phyloP scores from a whole-genome alignment of 331 rosid genomes.

The Malus hybrid region DNA sequence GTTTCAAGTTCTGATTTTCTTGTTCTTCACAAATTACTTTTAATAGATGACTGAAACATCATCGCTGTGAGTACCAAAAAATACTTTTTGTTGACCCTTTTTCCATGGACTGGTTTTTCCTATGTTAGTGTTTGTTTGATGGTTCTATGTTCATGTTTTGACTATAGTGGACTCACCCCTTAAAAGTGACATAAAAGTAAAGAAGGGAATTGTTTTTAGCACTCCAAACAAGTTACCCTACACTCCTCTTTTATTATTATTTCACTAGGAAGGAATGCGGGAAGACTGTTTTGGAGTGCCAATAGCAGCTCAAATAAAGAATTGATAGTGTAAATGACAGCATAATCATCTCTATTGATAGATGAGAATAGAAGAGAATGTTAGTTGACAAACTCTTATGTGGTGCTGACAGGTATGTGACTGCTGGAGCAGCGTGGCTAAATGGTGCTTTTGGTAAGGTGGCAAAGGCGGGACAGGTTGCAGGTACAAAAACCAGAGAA shows the following conservation, averaged over 20 bases:
- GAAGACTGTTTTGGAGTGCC: no score
- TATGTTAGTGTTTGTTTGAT: not conserved
- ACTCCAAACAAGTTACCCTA: no score
- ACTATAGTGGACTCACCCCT: not conserved
- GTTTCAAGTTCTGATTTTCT: not conserved
- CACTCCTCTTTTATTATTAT: no score
- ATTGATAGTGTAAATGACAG: not conserved
- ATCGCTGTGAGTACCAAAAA: not conserved
- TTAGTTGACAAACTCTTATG: constrained; percentile 16
- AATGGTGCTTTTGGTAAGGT: constrained; percentile 4
- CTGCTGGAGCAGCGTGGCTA: not conserved
- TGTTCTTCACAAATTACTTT: not conserved
- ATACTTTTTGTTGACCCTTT: not conserved
- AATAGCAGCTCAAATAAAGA: no score
- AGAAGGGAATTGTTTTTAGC: no score
- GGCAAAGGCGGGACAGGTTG: constrained; percentile 19
- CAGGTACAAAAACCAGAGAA: constrained; percentile 88
- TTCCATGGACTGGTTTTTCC: no score
- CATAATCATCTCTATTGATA: not conserved
- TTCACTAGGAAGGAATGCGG: no score
- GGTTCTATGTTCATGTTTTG: not conserved
- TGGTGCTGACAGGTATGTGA: constrained; percentile 30
- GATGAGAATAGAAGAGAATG: constrained; percentile 6
- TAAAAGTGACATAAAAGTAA: not conserved
- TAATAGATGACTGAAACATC: not conserved